Conservation (phyloP, 257 asterid species). For the Scutellaria minor region DNA sequence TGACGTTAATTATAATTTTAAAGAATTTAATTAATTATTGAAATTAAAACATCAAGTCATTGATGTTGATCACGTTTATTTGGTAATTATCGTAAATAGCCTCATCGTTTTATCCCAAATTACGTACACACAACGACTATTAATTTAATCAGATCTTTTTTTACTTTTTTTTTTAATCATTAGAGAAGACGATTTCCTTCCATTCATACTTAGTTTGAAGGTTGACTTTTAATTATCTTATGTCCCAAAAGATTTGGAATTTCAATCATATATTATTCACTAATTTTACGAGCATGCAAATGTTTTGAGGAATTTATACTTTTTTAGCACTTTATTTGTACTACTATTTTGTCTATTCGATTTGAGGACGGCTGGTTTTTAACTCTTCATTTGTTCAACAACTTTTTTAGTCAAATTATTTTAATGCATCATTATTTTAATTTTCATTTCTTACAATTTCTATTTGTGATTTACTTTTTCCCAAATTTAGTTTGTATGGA, state of each 20-base stretch:
- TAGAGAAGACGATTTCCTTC: too few species aligned
- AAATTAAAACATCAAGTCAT: constrained; percentile 16
- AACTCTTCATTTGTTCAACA: constrained; percentile 12
- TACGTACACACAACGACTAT: too few species aligned
- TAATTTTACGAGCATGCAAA: not conserved
- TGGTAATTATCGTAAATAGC: constrained; percentile 29
- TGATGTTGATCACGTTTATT: constrained; percentile 49
- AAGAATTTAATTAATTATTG: constrained; percentile 27
- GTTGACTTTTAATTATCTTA: too few species aligned
- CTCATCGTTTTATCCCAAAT: not conserved
- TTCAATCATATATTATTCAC: too few species aligned
- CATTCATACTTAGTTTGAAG: too few species aligned
- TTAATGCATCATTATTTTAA: constrained; percentile 5
- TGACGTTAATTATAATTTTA: constrained; percentile 28
- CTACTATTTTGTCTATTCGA: constrained; percentile 17
- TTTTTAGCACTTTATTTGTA: not conserved
- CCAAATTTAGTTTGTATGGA: too few species aligned
- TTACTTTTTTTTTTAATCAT: too few species aligned
- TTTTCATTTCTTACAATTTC: too few species aligned
- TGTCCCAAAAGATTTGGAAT: too few species aligned
- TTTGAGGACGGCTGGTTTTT: constrained; percentile 27
- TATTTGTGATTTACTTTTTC: too few species aligned
- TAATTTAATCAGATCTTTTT: too few species aligned
- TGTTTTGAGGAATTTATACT: not conserved
- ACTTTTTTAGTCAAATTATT: constrained; percentile 18